A percentile compares a stretch with the other conserved stretches of the same genome.
Conservation (phyloP, 2,329 filamentous ascomycete species). For the Botrytis hyacinthi region DNA sequence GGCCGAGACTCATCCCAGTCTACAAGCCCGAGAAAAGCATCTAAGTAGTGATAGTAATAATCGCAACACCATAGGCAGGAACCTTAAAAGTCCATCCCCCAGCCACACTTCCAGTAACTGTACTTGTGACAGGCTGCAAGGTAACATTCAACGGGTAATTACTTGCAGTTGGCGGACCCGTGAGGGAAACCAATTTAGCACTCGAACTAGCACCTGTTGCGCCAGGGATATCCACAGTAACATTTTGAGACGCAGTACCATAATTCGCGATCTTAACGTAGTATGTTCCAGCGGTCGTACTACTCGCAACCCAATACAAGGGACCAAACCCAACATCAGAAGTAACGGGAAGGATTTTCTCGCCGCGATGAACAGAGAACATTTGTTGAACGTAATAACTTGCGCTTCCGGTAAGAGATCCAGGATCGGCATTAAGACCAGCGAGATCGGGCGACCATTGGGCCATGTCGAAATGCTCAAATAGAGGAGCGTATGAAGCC, state of each 20-base stretch:
- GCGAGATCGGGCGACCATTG: slow-evolving; percentile 30
- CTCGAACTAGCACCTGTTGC: background rate
- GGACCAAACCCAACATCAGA: slow-evolving; percentile 42
- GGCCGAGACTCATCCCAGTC: rapidly evolving
- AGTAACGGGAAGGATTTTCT: slow-evolving; percentile 46
- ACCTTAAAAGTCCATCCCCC: slow-evolving; percentile 24
- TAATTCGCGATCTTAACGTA: slow-evolving; percentile 53
- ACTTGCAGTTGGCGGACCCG: slow-evolving; percentile 13
- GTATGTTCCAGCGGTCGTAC: slow-evolving; percentile 39
- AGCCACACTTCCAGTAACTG: slow-evolving; percentile 19
- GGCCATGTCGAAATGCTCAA: slow-evolving; percentile 39
- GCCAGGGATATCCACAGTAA: slow-evolving; percentile 35
- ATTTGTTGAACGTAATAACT: slow-evolving; percentile 38
- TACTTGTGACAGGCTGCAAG: slow-evolving; percentile 17
- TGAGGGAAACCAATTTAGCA: slow-evolving; percentile 17
- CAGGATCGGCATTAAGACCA: slow-evolving; percentile 24
- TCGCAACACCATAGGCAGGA: slow-evolving; percentile 22
- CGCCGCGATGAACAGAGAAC: slow-evolving; percentile 46
- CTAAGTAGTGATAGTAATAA: slow-evolving; percentile 21
- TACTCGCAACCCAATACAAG: slow-evolving; percentile 48
- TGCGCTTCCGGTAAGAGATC: slow-evolving; percentile 22
- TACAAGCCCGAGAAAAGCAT: rapidly evolving
- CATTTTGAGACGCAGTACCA: slow-evolving; percentile 44
- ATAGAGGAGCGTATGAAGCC: slow-evolving; percentile 33
- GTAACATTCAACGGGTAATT: slow-evolving; percentile 23